A percentile compares a stretch with the other conserved stretches of the same genome.
Conservation (phyloP, 2,329 filamentous ascomycete species). For the Pseudogymnoascus verrucosus region DNA sequence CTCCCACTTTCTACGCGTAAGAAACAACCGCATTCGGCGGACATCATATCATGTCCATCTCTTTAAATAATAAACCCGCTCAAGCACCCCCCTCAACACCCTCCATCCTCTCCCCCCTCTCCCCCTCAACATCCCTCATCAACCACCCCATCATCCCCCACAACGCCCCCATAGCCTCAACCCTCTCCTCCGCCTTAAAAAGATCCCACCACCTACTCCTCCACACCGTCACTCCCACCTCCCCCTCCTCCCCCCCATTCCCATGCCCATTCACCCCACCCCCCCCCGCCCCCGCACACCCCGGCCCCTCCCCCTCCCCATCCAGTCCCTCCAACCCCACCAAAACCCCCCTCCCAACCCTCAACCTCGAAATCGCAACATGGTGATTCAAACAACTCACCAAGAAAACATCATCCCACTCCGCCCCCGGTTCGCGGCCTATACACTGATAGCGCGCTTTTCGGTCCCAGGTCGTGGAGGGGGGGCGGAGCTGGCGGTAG, state of each 20-base stretch:
- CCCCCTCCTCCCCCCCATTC: constrained; percentile 26
- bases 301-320: constrained; percentile 15
- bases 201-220: constrained; percentile 56
- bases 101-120: neutral
- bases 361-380: constrained; percentile 47
- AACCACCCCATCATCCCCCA: constrained; percentile 51
- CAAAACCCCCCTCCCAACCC: constrained; percentile 48
- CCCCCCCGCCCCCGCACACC: neutral
- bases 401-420: constrained; percentile 54
- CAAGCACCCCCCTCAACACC: neutral
- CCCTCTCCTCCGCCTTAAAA: constrained; percentile 44
- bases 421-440: constrained; percentile 39
- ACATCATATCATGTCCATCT: neutral
- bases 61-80: neutral
- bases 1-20: neutral
- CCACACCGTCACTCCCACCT: constrained; percentile 43
- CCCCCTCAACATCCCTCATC: neutral
- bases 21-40: neutral
- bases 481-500: constrained; percentile 54
- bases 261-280: constrained; percentile 32
- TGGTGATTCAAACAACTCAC: constrained; percentile 56
- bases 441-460: constrained; percentile 52
- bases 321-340: constrained; percentile 42
- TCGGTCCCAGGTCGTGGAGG: constrained; percentile 50
- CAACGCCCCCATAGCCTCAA: constrained; percentile 47